Evolutionary conservation across 768 basidiomycete species (phyloP), one percentile per base, ranked within the genome.

Genomic region (Auricularia sp.): DNA sequence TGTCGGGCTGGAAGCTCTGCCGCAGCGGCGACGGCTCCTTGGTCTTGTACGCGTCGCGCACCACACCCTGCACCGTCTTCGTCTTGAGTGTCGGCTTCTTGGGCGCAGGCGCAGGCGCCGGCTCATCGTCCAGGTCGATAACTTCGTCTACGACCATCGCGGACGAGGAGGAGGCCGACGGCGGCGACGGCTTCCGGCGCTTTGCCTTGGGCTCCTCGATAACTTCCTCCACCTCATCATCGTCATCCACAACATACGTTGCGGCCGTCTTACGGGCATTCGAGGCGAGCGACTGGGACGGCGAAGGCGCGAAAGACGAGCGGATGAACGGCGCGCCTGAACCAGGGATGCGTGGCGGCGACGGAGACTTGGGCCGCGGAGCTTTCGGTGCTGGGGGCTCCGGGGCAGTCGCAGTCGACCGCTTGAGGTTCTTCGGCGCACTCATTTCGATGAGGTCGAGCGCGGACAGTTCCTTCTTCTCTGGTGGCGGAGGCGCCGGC

Each of bases 1-100:
- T 51, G 21, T 51, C 47, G 14, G 47, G 47, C 34, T 29, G 29
- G 56, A 59, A 59, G 24, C 56, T 59, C 56, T 59, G 56, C 16
- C 56, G 56, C 24, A 59, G 56, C 10, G 56, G 56, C 1, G 56
- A 59, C 29, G 56, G 56, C 56, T 59, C 56, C 56, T 59, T 59
- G 7, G 56, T 14, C 24, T 24, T 29, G 34, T 59, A 59, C 34
- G 56, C 16, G 56, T 59, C 34, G 24, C 56, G 56, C 56, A 59
- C 14, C 7, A 13, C 29, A 2, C 16, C 14, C 24, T 29, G 13
- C 16, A n/a, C 24, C 56, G 14, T 29, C 56, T 59, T 59, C 1
- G 56, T 34, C 21, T 59, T 59, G 29, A 35, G 7, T 1, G 39
- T 18, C 21, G 47, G 47, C 47, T 8, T 51, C 14, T 8, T 18